Conservation (phyloP, 495 filamentous ascomycete genomes). For the Aspergillus sclerotioniger region DNA sequence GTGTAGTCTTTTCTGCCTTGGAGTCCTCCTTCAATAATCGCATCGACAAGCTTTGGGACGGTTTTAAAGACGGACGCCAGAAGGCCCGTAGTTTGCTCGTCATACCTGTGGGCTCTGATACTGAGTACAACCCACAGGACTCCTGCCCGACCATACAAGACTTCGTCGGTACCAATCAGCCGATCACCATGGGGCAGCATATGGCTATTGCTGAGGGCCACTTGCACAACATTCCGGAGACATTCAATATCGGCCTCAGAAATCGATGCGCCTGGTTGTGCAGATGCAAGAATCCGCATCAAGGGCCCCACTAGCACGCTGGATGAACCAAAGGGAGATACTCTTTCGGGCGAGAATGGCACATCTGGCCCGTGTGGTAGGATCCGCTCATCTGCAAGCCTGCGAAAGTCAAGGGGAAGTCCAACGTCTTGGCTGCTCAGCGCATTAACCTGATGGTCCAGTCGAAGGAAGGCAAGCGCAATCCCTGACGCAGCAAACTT, state of each 20-base stretch:
- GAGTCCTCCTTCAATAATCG: conserved; percentile 35
- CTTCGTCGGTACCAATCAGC: conserved; percentile 40
- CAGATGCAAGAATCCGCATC: conserved; percentile 25
- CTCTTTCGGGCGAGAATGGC: conserved; percentile 4
- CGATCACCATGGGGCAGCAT: conserved; percentile 30
- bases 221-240: conserved; percentile 29
- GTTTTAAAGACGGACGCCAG: conserved; percentile 24
- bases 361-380: conserved; percentile 25
- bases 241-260: conserved; percentile 25
- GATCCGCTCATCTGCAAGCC: conserved; percentile 31
- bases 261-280: conserved; percentile 15
- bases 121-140: conserved; percentile 43
- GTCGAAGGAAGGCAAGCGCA: conserved; percentile 37
- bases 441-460: conserved; percentile 32
- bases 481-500: conserved; percentile 25
- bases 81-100: conserved; percentile 15
- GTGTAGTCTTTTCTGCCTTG: conserved; percentile 32
- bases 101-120: conserved; percentile 26
- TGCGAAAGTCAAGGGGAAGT: conserved; percentile 24
- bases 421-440: conserved; percentile 11
- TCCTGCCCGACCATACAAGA: conserved; percentile 44
- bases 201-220: conserved; percentile 33
- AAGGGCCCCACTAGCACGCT: conserved; percentile 17
- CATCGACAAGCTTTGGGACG: conserved; percentile 32
- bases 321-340: conserved; percentile 27